A percentile compares a stretch with the other conserved stretches of the same genome.
phyloP scores from a whole-genome alignment of 306 rosid species.

The Vigna unguiculata region DNA sequence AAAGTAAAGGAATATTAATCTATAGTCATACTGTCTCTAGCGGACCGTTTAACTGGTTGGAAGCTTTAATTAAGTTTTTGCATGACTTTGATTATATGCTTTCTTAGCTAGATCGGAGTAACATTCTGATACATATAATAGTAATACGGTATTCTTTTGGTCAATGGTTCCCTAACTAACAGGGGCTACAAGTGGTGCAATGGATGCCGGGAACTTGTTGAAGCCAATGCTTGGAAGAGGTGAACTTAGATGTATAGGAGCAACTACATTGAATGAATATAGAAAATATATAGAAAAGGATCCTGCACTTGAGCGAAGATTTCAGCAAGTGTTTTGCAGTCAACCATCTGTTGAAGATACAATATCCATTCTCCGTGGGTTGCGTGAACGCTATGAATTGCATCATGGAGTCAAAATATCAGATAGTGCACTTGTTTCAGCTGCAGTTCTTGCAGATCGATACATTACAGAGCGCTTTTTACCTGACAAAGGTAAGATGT shows the following conservation, averaged over 20 bases:
- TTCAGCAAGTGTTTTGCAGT: conserved; percentile 91
- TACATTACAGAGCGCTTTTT: conserved; percentile 91
- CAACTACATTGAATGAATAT: conserved; percentile 91
- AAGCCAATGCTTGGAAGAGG: conserved; percentile 99
- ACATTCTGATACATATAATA: conserved; percentile 15
- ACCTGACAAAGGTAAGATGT: conserved; percentile 85
- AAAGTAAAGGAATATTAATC: neutral
- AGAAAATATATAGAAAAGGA: conserved; percentile 97
- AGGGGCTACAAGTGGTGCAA: conserved; percentile 99
- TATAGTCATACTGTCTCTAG: conserved; percentile 5
- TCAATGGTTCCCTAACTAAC: conserved; percentile 43
- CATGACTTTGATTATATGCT: neutral
- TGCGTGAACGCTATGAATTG: conserved; percentile 96
- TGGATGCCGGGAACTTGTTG: conserved; percentile 98
- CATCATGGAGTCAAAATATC: conserved; percentile 99
- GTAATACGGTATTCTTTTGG: conserved; percentile 35
- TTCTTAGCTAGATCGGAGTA: conserved; percentile 22
- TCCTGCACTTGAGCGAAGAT: conserved; percentile 96
- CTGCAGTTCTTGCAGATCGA: conserved; percentile 92
- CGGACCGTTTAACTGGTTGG: neutral
- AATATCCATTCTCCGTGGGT: conserved; percentile 95
- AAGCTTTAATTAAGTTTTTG: neutral
- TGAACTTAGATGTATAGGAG: conserved; percentile 97
- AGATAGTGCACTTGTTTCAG: conserved; percentile 95
- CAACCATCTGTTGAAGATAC: conserved; percentile 96